These are phyloP conservation scores for Lasiosphaeria miniovina DNA, from an alignment of 495 filamentous ascomycete species.

Conservation along the genomic window DNA sequence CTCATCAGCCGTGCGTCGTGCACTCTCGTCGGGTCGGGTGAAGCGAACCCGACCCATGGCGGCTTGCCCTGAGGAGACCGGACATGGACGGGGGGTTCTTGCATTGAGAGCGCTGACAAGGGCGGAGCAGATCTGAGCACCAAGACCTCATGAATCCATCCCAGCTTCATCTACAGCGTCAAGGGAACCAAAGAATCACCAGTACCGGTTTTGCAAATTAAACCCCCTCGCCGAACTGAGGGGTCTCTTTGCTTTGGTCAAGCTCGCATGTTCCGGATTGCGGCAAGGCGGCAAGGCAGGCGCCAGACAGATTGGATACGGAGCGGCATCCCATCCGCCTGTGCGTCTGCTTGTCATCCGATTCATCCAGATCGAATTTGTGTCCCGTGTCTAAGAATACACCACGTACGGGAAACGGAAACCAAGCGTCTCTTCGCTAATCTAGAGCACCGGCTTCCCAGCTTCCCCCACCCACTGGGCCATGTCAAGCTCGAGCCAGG, in stretches of 20 bases:
- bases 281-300: conserved; percentile 10
- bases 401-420: conserved; percentile 8
- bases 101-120: conserved; percentile 28
- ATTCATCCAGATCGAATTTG: conserved; percentile 29
- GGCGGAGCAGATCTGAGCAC: conserved; percentile 7
- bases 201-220: conserved; percentile 17
- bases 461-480: conserved; percentile 16
- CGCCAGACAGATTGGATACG: conserved; percentile 20
- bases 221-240: conserved; percentile 1
- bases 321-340: conserved; percentile 4
- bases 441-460: conserved; percentile 26
- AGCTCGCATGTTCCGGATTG: conserved; percentile 5
- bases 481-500: conserved; percentile 15
- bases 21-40: conserved; percentile 5
- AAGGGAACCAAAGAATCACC: conserved; percentile 19
- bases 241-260: background rate
- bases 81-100: background rate
- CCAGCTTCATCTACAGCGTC: conserved; percentile 13
- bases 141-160: conserved; percentile 4
- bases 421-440: conserved; percentile 29
- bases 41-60: background rate
- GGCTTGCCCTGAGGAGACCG: background rate
- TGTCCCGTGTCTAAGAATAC: conserved; percentile 24
- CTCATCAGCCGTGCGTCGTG: conserved; percentile 13
- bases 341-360: conserved; percentile 16